phyloP scores from a whole-genome alignment of 306 rosid species.

The Prunus armeniaca region DNA sequence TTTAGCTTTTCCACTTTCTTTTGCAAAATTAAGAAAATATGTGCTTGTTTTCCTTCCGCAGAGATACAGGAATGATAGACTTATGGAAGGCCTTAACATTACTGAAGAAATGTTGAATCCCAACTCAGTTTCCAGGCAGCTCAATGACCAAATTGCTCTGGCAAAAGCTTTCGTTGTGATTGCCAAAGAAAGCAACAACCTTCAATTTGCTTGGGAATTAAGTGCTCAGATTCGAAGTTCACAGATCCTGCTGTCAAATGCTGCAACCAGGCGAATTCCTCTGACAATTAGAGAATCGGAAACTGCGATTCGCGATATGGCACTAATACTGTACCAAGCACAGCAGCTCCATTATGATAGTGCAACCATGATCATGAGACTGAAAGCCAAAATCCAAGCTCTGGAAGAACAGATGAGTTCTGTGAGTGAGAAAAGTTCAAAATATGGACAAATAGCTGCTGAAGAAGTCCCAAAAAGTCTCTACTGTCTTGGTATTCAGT shows the following conservation, averaged over 20 bases:
- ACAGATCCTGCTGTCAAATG: conserved; percentile 75
- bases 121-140: conserved; percentile 67
- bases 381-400: conserved; percentile 76
- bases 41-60: conserved; percentile 35
- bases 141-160: conserved; percentile 77
- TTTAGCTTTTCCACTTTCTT: background rate
- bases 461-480: conserved; percentile 89
- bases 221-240: conserved; percentile 91
- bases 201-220: conserved; percentile 92
- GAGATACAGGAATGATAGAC: conserved; percentile 66
- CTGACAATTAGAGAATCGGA: conserved; percentile 65
- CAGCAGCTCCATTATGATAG: conserved; percentile 91
- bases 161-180: conserved; percentile 89
- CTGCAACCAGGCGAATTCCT: conserved; percentile 73
- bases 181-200: conserved; percentile 82
- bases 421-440: conserved; percentile 77
- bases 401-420: conserved; percentile 80
- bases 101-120: conserved; percentile 80
- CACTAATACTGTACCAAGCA: conserved; percentile 70
- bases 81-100: conserved; percentile 77
- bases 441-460: conserved; percentile 91
- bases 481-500: conserved; percentile 77
- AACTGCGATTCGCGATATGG: conserved; percentile 65
- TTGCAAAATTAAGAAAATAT: background rate
- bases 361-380: conserved; percentile 87